Evolutionary conservation across 257 asterid genomes (phyloP).

Genomic region (Linderniella brevidens): DNA sequence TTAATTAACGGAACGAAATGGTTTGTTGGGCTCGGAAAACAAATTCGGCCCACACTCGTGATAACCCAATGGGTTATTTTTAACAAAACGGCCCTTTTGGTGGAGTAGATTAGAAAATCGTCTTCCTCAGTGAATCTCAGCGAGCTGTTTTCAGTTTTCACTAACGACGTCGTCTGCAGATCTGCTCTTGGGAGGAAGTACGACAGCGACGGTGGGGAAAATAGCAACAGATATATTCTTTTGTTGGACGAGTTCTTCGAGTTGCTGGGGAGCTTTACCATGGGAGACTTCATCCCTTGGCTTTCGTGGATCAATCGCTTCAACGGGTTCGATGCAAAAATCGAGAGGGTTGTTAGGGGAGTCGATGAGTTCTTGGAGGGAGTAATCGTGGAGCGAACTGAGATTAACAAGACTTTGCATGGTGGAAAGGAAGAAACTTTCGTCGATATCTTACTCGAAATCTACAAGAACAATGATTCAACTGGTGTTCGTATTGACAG

Average conservation of each 20-base stretch:
- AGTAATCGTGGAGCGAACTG: conserved; percentile 12
- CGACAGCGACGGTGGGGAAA: conserved; percentile 12
- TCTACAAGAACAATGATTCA: conserved; percentile 9
- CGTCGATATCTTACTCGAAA: conserved; percentile 23
- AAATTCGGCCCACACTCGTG: too few species aligned
- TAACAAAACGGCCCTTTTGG: conserved; percentile 2
- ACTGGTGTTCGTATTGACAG: conserved; percentile 14
- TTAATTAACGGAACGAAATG: too few species aligned
- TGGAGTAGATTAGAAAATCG: conserved; percentile 9
- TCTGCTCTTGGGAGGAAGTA: conserved; percentile 17
- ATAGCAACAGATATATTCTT: conserved; percentile 9
- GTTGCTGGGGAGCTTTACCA: conserved; percentile 5
- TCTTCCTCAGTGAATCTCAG: conserved; percentile 12
- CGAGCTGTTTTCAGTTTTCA: conserved; percentile 9
- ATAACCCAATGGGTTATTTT: too few species aligned
- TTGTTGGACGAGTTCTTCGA: conserved; percentile 12
- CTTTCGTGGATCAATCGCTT: conserved; percentile 19
- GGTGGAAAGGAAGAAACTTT: conserved; percentile 10
- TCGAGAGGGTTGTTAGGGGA: conserved; percentile 8
- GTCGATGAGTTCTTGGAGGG: conserved; percentile 20
- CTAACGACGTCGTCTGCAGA: conserved; percentile 14
- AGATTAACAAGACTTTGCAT: too few species aligned
- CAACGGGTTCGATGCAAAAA: conserved; percentile 15
- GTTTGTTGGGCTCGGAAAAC: too few species aligned
- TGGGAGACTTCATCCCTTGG: conserved; percentile 20